These are phyloP conservation scores for Populus tomentosa DNA, from an alignment of 441 rosid species.

Conservation along the genomic window DNA sequence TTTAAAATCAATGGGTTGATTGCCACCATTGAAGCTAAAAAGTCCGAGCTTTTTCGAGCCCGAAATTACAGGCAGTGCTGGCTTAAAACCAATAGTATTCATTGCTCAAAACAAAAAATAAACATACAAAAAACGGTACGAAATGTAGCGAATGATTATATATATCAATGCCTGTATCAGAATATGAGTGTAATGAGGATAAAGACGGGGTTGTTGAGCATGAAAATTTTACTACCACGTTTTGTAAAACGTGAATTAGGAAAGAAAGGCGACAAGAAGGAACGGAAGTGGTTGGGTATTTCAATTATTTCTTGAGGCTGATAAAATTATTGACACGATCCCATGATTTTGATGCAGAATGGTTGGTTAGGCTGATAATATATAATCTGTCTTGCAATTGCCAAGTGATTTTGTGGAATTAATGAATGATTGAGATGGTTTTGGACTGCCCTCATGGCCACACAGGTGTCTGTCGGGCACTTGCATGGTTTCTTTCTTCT, in stretches of 20 bases:
- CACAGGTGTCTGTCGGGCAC: neutral
- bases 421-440: neutral
- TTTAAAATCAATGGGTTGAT: neutral
- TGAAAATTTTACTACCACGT: neutral
- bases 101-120: neutral
- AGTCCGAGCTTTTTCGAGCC: neutral
- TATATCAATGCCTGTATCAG: too few species aligned
- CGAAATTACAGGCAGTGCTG: neutral
- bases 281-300: neutral
- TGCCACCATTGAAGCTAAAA: neutral
- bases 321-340: neutral
- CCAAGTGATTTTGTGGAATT: neutral
- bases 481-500: neutral
- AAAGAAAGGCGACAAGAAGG: neutral
- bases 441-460: neutral
- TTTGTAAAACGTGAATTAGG: neutral
- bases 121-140: neutral
- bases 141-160: neutral
- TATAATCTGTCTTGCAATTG: neutral
- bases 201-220: neutral
- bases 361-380: too few species aligned
- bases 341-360: neutral
- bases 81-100: conserved; percentile 10
- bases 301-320: neutral
- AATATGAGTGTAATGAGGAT: neutral